Evolutionary conservation across 768 basidiomycete genomes (phyloP), one percentile per base, ranked within the genome.

Genomic region (Podaxis sp.): DNA sequence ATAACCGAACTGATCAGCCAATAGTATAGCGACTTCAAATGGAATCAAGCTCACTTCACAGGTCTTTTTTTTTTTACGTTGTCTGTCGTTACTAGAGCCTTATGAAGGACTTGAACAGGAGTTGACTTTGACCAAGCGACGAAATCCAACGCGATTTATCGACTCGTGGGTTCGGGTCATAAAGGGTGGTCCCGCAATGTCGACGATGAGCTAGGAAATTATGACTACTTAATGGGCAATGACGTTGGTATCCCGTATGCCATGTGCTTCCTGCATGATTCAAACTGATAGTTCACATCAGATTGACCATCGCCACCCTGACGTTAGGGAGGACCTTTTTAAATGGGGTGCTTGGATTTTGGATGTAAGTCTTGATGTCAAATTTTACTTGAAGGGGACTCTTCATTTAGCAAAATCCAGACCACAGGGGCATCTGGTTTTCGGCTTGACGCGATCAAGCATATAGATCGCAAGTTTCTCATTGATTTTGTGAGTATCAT

Each of bases 401-500:
- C 15, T 26, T 46, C 53, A 30, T 7, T 46, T 52, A 57, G 38
- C 26, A 38, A 55, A 63, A 52, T 42, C 52, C 65, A 93, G 91
- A 87, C 84, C 1, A 90, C 87, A 2, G 84, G 83, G 7, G 87
- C 84, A 11, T 74, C 75, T 36, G 95, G 95, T 12, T 94, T 95
- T 72, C 83, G 94, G 54, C 80, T 96, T 30, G 95, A 96, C 70
- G 95, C 95, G 17, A 90, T 95, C 66, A 97, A 96, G 72, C 95
- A 97, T 67, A 87, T 92, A 55, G 92, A 95, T 72, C 77, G 82
- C 61, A 75, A 77, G 24, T 93, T 93, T 68, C 74, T 90, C n/a
- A 69, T 84, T 2, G 78, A 82, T 39, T 93, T 91, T 76, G 93
- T 92, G 66, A 72, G 83, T 72, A 17, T 19, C 49, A 30, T 30